Conservation (phyloP, 1,139 yeast genomes). For the Entelexis sorbosivorans region DNA sequence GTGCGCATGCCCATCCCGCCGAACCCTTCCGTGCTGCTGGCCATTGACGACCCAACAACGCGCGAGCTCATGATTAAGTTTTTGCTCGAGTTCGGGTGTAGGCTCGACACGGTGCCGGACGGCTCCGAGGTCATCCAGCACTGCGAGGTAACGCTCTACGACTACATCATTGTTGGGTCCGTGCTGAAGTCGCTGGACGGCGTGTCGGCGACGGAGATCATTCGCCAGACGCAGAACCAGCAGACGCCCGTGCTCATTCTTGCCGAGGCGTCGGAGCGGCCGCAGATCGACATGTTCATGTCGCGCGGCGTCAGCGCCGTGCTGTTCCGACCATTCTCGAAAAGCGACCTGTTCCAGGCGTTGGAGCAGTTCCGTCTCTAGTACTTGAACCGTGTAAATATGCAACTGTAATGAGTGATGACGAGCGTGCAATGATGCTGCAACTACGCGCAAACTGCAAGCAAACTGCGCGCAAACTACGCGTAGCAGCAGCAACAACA, state of each 20-base stretch:
- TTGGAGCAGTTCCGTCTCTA: slow-evolving; percentile 10
- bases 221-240: slow-evolving; percentile 16
- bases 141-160: slow-evolving; percentile 39
- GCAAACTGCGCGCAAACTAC: too few relatives aligned
- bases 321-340: slow-evolving; percentile 23
- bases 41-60: slow-evolving; percentile 79
- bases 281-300: slow-evolving; percentile 12
- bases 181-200: slow-evolving; percentile 24
- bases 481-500: too few relatives aligned
- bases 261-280: slow-evolving; percentile 13
- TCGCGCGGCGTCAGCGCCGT: slow-evolving; percentile 22
- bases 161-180: slow-evolving; percentile 20
- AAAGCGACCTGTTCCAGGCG: slow-evolving; percentile 16
- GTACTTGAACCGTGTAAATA: neutral
- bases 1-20: slow-evolving; percentile 1
- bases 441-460: too few relatives aligned
- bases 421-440: too few relatives aligned
- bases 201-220: slow-evolving; percentile 20
- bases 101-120: slow-evolving; percentile 84
- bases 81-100: slow-evolving; percentile 76
- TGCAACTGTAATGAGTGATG: slow-evolving; percentile 6
- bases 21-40: slow-evolving; percentile 44
- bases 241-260: slow-evolving; percentile 21
- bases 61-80: slow-evolving; percentile 47
- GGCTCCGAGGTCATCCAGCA: slow-evolving; percentile 81